Base-by-base conservation (phyloP, 805 yeast species). In the Kodamaea leandrae region DNA sequence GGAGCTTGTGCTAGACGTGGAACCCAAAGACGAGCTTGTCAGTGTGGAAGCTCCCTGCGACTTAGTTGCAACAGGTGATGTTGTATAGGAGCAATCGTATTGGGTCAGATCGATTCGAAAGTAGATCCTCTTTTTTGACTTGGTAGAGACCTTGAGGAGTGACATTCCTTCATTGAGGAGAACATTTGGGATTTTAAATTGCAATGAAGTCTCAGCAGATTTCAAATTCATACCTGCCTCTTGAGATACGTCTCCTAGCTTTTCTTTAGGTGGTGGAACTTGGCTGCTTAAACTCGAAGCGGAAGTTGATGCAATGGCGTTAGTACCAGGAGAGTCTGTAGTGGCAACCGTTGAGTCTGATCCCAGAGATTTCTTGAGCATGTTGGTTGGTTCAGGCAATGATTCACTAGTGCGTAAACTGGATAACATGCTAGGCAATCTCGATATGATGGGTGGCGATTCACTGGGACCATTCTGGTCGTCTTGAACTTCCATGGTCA, bases 101-200 rank as follows among this genome's bases (percentile, higher is more conserved):
- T 65, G 54, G 2, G 73, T 76, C 0, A 79, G 63, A 52, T 84
- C 82, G 2, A 87, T 64, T 44, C 60, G 68, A 45, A 86, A 76
- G 6, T 61, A 55, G 13, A 87, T 67, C 51, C 78, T 77, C 15
- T 80, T 78, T 49, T 74, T 76, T 48, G 87, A 85, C 47, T 78
- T 78, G 41, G 80, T 83, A 2, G 95, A 85, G 14, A 87, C 76
- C 50, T 87, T 74, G 20, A 84, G 57, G 45, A 87, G 63, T 2
- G 81, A 74, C 12, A 86, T 54, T 0, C 95, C 95, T 20, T 34
- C 36, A 13, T 36, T 29, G 20, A 32, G 36, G 4, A 32, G 18
- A 6, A 39, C 32, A n/a, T 34, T 26, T 8, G 43, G 43, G 25
- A 32, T 43, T 33, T 30, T 39, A 8, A 38, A 33, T 3, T 20